Evolutionary conservation across 257 asterid species (phyloP), one percentile per base, ranked within the genome.

Genomic region (Asclepias syriaca): DNA sequence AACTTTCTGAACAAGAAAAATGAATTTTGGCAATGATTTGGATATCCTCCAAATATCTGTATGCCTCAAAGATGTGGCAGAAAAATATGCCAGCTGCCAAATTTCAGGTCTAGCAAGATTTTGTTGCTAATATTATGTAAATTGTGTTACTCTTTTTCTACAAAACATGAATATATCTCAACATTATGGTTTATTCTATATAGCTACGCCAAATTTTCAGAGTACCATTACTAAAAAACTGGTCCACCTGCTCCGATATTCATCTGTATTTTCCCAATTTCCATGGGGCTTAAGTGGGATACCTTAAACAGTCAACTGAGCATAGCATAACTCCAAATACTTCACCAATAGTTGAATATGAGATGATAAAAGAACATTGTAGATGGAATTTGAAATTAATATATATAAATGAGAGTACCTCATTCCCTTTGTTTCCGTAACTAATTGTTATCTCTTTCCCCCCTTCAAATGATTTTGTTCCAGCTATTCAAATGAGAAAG

Each of bases 391-490:
- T 29, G 6, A 10, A 4, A 60, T 24, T 24, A 72, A 43, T 69
- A 74, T 64, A 29, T 29, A 29, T 29, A 29, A 29, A 29, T 46
- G 61, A 64, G 32, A 59, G 67, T 84, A 95, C 99, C 99, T 95
- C 99, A 81, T 90, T 91, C 69, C 99, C 99, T 87, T 95, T 95
- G 91, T 84, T 77, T 37, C 99, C 98, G 46, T 94, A 94, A 77
- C 97, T 94, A 81, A 94, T 94, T 72, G 93, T 80, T 82, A 91
- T 86, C 87, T 94, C 99, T 74, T 84, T 84, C 71, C 76, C 90
- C 40, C 74, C 86, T 67, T 83, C 73, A 58, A 72, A 81, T 50
- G 75, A 63, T 80, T 68, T 76, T 69, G 79, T 79, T 69, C 83
- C 94, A 85, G 91, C 97, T 87, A 74, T 72, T 65, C 75, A 74